Base-by-base conservation (phyloP, 1,284 basidiomycete genomes). In the Malassezia cuniculi region DNA sequence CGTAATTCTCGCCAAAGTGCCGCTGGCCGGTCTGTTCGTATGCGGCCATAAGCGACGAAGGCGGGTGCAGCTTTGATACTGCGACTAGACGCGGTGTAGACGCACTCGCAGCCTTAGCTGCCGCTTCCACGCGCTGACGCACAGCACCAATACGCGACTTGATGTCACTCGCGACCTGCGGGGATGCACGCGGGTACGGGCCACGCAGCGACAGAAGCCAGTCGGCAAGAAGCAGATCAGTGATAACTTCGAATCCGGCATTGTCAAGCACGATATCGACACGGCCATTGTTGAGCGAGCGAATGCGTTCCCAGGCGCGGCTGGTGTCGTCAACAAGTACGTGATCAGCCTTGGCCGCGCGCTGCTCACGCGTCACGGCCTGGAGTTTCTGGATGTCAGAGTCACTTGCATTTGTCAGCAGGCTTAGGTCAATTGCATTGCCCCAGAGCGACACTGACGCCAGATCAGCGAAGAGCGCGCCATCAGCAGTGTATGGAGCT, bases 1-100 rank as follows among this genome's bases (percentile, higher is more conserved):
- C 86, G 65, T 95, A 97, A 68, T 97, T 97, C 70, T 97, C 90
- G 9, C 93, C 90, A 66, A 95, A 97, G 66, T 93, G 85, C 1
- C 78, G 72, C 54, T 94, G 84, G 0, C 80, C 83, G 8, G 61
- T 55, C 6, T 49, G 20, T 22, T 45, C 47, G 46, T 65, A 51
- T 1, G 55, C 61, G 4, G 81, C 81, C 31, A 80, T 72, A 41
- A 95, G 79, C 67, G 94, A 86, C 5, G 79, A 78, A 2, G 81
- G 76, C 1, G 89, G 85, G 66, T 95, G 94, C 60, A 83, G 78
- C 69, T 97, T 97, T 5, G 87, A 94, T 12, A 97, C 86, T 0
- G 89, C 85, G 6, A 95, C 81, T 8, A 95, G 71, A 7, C 72
- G 68, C 5, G 74, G 70, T n/a, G n/a, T n/a, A n/a, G n/a, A n/a